A percentile compares a stretch with the other conserved stretches of the same genome.
Evolutionary conservation across 768 basidiomycete genomes (phyloP).

Genomic region (Gelatoporia subvermispora): DNA sequence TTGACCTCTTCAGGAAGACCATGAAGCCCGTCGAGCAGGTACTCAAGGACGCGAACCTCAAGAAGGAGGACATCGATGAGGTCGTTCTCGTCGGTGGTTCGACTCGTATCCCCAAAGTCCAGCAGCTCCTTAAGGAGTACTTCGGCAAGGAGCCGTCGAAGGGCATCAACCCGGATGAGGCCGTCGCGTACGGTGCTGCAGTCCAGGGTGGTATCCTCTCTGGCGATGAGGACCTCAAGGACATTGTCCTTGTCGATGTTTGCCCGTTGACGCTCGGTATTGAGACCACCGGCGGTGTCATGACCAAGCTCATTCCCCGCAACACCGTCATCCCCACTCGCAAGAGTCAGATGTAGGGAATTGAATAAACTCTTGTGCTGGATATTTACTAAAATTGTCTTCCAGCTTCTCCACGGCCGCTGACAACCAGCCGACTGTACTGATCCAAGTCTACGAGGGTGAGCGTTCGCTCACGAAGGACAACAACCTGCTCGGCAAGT

Average conservation of each 20-base stretch:
- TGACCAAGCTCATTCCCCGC: slow-evolving; percentile 95
- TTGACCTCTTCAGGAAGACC: slow-evolving; percentile 98
- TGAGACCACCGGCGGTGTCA: slow-evolving; percentile 96
- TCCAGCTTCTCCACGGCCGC: slow-evolving; percentile 69
- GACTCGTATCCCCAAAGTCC: slow-evolving; percentile 99
- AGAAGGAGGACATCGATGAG: slow-evolving; percentile 96
- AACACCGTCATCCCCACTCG: slow-evolving; percentile 98
- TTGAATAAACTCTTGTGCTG: background rate
- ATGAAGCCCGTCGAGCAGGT: slow-evolving; percentile 99
- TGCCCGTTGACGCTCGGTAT: slow-evolving; percentile 97
- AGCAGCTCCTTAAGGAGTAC: slow-evolving; percentile 96
- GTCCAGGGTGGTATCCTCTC: slow-evolving; percentile 98
- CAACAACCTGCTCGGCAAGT: slow-evolving; percentile 97
- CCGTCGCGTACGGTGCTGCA: slow-evolving; percentile 97
- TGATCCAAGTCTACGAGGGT: slow-evolving; percentile 97
- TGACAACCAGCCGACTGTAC: slow-evolving; percentile 90
- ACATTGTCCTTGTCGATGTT: slow-evolving; percentile 94
- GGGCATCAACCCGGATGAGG: slow-evolving; percentile 99
- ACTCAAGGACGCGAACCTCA: slow-evolving; percentile 94
- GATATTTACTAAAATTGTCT: slow-evolving; percentile 20
- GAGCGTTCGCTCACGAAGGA: slow-evolving; percentile 97
- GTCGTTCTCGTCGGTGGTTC: slow-evolving; percentile 95
- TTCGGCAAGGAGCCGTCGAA: slow-evolving; percentile 98
- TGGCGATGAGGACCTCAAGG: slow-evolving; percentile 85
- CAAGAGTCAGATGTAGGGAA: slow-evolving; percentile 83